Evolutionary conservation across 75 land plant species (phyloP), one percentile per base, ranked within the genome.

Genomic region (Adiantum capillusveneris): DNA sequence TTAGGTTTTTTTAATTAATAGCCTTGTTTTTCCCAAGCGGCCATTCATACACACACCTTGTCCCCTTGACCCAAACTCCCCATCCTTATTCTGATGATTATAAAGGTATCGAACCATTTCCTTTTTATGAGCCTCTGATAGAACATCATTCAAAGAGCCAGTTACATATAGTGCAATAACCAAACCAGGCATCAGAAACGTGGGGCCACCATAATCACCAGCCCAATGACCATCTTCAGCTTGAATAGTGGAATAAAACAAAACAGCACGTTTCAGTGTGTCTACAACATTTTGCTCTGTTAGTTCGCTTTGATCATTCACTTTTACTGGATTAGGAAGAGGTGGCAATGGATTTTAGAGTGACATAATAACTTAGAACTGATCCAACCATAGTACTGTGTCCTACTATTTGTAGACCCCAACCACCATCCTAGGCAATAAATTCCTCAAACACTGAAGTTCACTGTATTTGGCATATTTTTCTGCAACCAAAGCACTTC

Each of bases 21-120:
- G n/a, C n/a, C n/a, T n/a, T n/a, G n/a, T n/a, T n/a, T n/a, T n/a
- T n/a, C n/a, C n/a, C n/a, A n/a, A n/a, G n/a, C n/a, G n/a, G n/a
- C n/a, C n/a, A n/a, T n/a, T n/a, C n/a, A n/a, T n/a, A n/a, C n/a
- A n/a, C n/a, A n/a, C n/a, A n/a, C n/a, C n/a, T n/a, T n/a, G n/a
- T n/a, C n/a, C n/a, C n/a, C n/a, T n/a, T n/a, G n/a, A n/a, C n/a
- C n/a, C n/a, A n/a, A n/a, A n/a, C n/a, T n/a, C n/a, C n/a, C n/a
- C n/a, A n/a, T n/a, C n/a, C n/a, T n/a, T n/a, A n/a, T n/a, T n/a
- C 96, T 93, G 98, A 65, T 93, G 98, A 62, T 89, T 93, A 65
- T 81, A 89, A 11, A 86, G 75, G 59, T 89, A 93, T 11, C 96
- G 83, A 29, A 83, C 52, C 45, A 93, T 83, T 64, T 93, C 98